A percentile compares a stretch with the other conserved stretches of the same genome.
These are phyloP conservation scores for Wickerhamomyces canadensis DNA, from an alignment of 805 yeast genomes.

Conservation along the genomic window DNA sequence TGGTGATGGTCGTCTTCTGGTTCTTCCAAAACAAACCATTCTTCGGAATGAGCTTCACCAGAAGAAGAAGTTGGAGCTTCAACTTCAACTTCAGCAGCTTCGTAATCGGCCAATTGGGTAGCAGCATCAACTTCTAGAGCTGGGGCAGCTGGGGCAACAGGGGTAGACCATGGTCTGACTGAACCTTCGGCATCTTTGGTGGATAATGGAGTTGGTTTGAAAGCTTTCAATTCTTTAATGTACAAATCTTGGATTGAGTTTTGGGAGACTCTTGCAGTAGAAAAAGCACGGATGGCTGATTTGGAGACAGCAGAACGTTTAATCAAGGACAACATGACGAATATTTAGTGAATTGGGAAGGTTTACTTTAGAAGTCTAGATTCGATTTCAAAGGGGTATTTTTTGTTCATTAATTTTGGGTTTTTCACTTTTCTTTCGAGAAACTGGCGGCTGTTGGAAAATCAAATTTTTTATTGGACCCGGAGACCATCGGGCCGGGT, in stretches of 20 bases:
- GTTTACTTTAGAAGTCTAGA: neutral
- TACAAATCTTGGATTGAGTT: slow-evolving; percentile 80
- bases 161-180: slow-evolving; percentile 79
- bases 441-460: too few species aligned
- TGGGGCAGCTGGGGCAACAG: slow-evolving; percentile 75
- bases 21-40: slow-evolving; percentile 80
- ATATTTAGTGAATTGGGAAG: slow-evolving; percentile 1
- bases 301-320: slow-evolving; percentile 21
- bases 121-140: slow-evolving; percentile 63
- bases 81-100: slow-evolving; percentile 70
- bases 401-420: too few species aligned
- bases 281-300: slow-evolving; percentile 29
- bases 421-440: too few species aligned
- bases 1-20: slow-evolving; percentile 50
- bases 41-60: slow-evolving; percentile 46
- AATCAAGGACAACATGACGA: slow-evolving; percentile 23
- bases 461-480: too few species aligned
- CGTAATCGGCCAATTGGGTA: slow-evolving; percentile 62
- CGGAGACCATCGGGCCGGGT: too few species aligned
- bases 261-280: slow-evolving; percentile 29
- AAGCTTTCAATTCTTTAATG: slow-evolving; percentile 78
- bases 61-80: slow-evolving; percentile 28
- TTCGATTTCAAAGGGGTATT: neutral
- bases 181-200: slow-evolving; percentile 71
- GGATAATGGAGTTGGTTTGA: slow-evolving; percentile 76